Conservation (phyloP, 129 eudicot species). For the Centrapalus pauciflorus region DNA sequence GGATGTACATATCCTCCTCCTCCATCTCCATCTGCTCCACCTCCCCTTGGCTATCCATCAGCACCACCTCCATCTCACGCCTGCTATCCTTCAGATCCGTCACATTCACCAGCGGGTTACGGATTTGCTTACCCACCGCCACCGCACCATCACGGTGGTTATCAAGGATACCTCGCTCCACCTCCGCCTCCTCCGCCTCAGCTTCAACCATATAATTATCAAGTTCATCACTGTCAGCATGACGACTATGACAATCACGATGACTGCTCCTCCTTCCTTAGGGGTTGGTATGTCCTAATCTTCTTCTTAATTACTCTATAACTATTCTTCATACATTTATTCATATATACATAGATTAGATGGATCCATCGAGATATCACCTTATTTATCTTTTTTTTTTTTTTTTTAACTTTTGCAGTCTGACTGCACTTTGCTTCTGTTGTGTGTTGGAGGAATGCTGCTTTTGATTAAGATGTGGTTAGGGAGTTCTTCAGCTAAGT, state of each 20-base stretch:
- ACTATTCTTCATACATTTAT: neutral
- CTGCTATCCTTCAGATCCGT: neutral
- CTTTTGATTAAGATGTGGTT: no score
- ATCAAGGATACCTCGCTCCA: slow-evolving; percentile 30
- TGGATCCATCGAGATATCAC: no score
- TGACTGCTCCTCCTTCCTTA: slow-evolving; percentile 20
- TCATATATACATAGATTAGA: no score
- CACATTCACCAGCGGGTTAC: neutral
- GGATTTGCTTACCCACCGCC: slow-evolving; percentile 13
- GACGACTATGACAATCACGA: neutral
- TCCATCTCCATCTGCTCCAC: slow-evolving; percentile 2
- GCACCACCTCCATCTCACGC: slow-evolving; percentile 20
- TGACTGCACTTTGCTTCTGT: slow-evolving; percentile 33
- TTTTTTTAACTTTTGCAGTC: slow-evolving; percentile 17
- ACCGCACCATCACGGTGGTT: slow-evolving; percentile 5
- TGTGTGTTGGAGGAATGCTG: slow-evolving; percentile 35
- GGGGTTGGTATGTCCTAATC: slow-evolving; percentile 27
- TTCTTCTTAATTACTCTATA: no score
- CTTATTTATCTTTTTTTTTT: neutral
- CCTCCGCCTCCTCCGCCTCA: slow-evolving; percentile 16
- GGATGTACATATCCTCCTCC: slow-evolving; percentile 17
- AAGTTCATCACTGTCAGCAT: slow-evolving; percentile 15
- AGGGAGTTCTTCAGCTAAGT: no score
- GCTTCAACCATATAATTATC: slow-evolving; percentile 11
- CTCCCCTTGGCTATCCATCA: slow-evolving; percentile 9